These are phyloP conservation scores for Cyclospora cayetanensis DNA, from an alignment of 169 alveolate genomes.

Conservation along the genomic window DNA sequence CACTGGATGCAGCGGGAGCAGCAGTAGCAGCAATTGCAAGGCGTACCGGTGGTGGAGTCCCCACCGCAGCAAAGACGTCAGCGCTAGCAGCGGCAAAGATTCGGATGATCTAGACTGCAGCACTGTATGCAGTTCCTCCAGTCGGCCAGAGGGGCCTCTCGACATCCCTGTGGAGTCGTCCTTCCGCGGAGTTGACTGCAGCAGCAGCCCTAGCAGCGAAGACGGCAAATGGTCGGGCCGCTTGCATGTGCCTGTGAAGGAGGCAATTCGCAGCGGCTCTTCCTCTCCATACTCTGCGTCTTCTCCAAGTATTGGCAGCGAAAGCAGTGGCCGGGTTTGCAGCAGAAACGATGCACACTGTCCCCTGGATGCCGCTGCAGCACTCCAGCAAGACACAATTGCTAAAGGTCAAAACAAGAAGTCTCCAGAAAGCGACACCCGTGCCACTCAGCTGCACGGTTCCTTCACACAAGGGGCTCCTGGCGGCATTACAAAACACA, in stretches of 20 bases:
- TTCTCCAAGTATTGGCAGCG: no score
- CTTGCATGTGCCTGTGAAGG: not conserved
- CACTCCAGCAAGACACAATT: conserved; percentile 28
- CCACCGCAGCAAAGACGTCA: no score
- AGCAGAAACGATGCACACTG: not conserved
- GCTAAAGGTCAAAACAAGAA: not conserved
- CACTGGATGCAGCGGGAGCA: conserved; percentile 25
- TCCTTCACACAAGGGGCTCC: not conserved
- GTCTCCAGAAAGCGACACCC: not conserved
- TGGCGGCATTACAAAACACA: not conserved
- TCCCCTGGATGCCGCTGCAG: conserved; percentile 17
- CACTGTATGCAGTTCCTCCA: conserved; percentile 36
- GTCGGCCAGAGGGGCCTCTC: conserved; percentile 14
- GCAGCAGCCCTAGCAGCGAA: conserved; percentile 23
- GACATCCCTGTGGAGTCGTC: not conserved
- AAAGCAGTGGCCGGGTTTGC: no score
- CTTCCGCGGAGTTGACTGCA: not conserved
- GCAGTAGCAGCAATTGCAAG: not conserved
- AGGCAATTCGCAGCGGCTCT: not conserved
- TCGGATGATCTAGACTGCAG: conserved; percentile 17
- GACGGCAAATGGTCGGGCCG: conserved; percentile 47
- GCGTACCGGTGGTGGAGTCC: no score
- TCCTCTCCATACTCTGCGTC: no score
- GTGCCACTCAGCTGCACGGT: not conserved
- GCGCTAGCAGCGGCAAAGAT: conserved; percentile 13